Conservation (phyloP, 1,284 basidiomycete genomes). For the Athelia psychrophila region DNA sequence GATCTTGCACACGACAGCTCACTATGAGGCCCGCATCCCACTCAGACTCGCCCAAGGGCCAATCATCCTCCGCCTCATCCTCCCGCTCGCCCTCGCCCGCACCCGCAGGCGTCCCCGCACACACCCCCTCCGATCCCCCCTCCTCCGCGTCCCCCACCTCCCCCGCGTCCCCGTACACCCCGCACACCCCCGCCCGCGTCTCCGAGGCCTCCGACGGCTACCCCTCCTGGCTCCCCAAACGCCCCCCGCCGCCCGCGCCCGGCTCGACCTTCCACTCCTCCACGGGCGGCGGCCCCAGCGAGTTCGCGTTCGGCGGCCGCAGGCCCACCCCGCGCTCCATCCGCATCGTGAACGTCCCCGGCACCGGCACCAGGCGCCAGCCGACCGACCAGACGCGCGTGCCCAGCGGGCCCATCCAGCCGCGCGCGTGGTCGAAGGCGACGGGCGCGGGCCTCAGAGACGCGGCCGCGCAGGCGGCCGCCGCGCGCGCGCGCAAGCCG, state of each 20-base stretch:
- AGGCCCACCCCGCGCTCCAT: conserved; percentile 76
- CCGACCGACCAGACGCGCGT: conserved; percentile 52
- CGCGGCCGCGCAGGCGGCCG: conserved; percentile 34
- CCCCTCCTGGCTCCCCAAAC: conserved; percentile 75
- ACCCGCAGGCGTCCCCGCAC: too few relatives aligned
- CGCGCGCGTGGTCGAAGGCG: conserved; percentile 60
- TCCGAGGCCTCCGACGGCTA: conserved; percentile 65
- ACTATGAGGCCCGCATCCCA: too few relatives aligned
- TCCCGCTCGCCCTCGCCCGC: too few relatives aligned
- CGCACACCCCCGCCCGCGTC: conserved; percentile 29
- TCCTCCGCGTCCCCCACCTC: conserved; percentile 29
- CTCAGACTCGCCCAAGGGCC: too few relatives aligned
- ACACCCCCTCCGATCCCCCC: conserved; percentile 20
- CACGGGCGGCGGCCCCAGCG: conserved; percentile 41
- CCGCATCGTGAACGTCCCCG: conserved; percentile 68
- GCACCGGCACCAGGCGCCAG: conserved; percentile 41
- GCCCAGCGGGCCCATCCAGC: conserved; percentile 24
- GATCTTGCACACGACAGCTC: too few relatives aligned
- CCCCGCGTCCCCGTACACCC: conserved; percentile 26
- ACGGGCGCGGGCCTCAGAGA: conserved; percentile 48
- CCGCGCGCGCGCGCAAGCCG: conserved; percentile 41
- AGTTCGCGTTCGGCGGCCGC: conserved; percentile 49
- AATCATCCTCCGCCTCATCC: too few relatives aligned
- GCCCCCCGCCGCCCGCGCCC: conserved; percentile 73
- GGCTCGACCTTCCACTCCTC: conserved; percentile 66